Evolutionary conservation across 768 basidiomycete genomes (phyloP).

Genomic region (Chalciporus pseudorubinellus): DNA sequence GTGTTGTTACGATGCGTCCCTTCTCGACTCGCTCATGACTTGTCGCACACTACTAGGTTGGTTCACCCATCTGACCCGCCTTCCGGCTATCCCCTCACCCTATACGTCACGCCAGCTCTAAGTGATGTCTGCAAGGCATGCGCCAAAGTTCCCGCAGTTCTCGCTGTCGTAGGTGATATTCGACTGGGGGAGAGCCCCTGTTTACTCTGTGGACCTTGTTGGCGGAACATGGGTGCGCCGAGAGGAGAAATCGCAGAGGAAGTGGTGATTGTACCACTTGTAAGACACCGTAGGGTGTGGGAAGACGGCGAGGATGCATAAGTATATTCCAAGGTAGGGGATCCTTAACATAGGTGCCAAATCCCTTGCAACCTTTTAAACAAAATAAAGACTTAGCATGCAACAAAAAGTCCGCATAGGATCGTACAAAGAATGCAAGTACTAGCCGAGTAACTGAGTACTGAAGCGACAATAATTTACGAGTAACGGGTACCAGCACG

Average conservation of each 20-base stretch:
- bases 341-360: background rate
- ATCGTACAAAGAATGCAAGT: slow-evolving; percentile 17
- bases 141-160: slow-evolving; percentile 63
- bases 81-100: slow-evolving; percentile 63
- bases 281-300: slow-evolving; percentile 37
- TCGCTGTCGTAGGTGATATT: slow-evolving; percentile 66
- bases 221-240: slow-evolving; percentile 64
- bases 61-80: slow-evolving; percentile 55
- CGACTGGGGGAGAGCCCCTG: slow-evolving; percentile 79
- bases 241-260: slow-evolving; percentile 34
- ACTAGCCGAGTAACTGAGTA: slow-evolving; percentile 7
- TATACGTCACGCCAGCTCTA: slow-evolving; percentile 60
- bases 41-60: slow-evolving; percentile 39
- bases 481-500: background rate
- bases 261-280: slow-evolving; percentile 54
- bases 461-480: background rate
- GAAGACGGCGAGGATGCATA: slow-evolving; percentile 4
- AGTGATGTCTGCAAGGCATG: slow-evolving; percentile 69
- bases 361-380: background rate
- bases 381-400: slow-evolving; percentile 1
- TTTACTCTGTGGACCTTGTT: slow-evolving; percentile 69
- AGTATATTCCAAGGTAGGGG: background rate
- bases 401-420: slow-evolving; percentile 21
- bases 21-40: slow-evolving; percentile 5
- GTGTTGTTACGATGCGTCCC: background rate